Evolutionary conservation across 805 yeast species (phyloP).

Genomic region (Wickerhamiella musiphila): DNA sequence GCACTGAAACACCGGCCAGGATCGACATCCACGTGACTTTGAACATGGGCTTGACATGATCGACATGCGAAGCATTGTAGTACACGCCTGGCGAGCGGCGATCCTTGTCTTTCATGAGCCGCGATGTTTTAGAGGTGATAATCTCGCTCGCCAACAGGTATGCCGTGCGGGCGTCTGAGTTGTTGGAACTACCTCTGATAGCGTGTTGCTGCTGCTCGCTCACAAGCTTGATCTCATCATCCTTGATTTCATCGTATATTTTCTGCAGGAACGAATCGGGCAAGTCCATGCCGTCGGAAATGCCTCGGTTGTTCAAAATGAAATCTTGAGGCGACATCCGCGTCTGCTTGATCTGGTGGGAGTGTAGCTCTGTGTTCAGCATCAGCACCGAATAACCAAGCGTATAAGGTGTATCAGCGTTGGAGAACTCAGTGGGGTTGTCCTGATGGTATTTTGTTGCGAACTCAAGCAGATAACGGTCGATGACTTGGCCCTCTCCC

Average conservation of each 20-base stretch:
- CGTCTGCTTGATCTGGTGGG: slow-evolving; percentile 58
- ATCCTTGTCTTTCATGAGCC: slow-evolving; percentile 28
- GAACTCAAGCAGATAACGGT: slow-evolving; percentile 89
- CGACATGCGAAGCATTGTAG: slow-evolving; percentile 71
- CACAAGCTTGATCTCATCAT: slow-evolving; percentile 73
- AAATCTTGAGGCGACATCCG: slow-evolving; percentile 84
- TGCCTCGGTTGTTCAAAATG: slow-evolving; percentile 71
- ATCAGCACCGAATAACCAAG: slow-evolving; percentile 81
- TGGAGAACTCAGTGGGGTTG: slow-evolving; percentile 66
- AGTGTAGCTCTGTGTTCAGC: slow-evolving; percentile 89
- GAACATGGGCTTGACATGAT: slow-evolving; percentile 83
- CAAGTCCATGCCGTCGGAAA: slow-evolving; percentile 76
- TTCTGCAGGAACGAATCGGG: slow-evolving; percentile 53
- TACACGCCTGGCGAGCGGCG: slow-evolving; percentile 38
- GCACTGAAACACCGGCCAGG: slow-evolving; percentile 84
- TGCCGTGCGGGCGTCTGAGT: slow-evolving; percentile 45
- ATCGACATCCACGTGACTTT: slow-evolving; percentile 95
- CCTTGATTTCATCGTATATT: slow-evolving; percentile 61
- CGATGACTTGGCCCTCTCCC: slow-evolving; percentile 96
- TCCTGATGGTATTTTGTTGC: slow-evolving; percentile 84
- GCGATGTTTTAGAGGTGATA: slow-evolving; percentile 77
- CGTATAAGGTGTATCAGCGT: slow-evolving; percentile 88
- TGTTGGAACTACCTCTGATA: slow-evolving; percentile 39
- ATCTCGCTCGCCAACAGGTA: slow-evolving; percentile 86
- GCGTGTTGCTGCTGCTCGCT: slow-evolving; percentile 91